Evolutionary conservation across 2,329 filamentous ascomycete genomes (phyloP).

Genomic region (Torrubiella hemipterigena): DNA sequence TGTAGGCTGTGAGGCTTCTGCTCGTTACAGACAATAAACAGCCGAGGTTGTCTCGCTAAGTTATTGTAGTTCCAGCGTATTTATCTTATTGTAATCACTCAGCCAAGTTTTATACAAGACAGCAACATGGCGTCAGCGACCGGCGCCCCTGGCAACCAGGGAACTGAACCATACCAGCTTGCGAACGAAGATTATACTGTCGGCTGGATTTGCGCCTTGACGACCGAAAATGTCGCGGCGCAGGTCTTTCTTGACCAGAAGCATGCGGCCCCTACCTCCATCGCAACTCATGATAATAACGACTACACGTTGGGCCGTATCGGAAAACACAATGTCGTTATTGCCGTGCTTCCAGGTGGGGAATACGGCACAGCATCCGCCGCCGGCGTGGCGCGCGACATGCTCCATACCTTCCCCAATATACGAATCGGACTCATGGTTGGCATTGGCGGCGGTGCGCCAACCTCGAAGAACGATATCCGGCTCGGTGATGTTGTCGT

Average conservation of each 20-base stretch:
- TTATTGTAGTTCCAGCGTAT: no score
- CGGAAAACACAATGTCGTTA: constrained; percentile 21
- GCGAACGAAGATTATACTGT: no score
- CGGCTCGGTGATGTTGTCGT: constrained; percentile 13
- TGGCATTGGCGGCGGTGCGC: constrained; percentile 20
- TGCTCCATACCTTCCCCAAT: constrained; percentile 16
- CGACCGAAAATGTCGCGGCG: constrained; percentile 23
- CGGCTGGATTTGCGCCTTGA: constrained; percentile 31
- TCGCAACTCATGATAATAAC: constrained; percentile 12
- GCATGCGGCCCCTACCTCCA: constrained; percentile 15
- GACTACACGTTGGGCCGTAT: constrained; percentile 20
- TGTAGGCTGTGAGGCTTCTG: no score
- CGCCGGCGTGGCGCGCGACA: constrained; percentile 13
- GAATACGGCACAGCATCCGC: constrained; percentile 15
- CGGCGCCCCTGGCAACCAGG: no score
- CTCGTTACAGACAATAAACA: no score
- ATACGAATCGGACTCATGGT: constrained; percentile 19
- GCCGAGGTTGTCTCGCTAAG: no score
- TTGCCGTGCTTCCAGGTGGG: constrained; percentile 15
- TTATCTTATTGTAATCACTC: no score
- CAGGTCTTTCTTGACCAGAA: constrained; percentile 24
- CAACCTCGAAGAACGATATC: constrained; percentile 17
- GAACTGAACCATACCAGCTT: no score
- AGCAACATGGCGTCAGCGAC: no score
- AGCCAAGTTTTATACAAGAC: no score